Percentiles rank a stretch among this genome's conserved stretches.
phyloP scores from a whole-genome alignment of 352 stramenopile species.

The Globisporangium abappressorium region DNA sequence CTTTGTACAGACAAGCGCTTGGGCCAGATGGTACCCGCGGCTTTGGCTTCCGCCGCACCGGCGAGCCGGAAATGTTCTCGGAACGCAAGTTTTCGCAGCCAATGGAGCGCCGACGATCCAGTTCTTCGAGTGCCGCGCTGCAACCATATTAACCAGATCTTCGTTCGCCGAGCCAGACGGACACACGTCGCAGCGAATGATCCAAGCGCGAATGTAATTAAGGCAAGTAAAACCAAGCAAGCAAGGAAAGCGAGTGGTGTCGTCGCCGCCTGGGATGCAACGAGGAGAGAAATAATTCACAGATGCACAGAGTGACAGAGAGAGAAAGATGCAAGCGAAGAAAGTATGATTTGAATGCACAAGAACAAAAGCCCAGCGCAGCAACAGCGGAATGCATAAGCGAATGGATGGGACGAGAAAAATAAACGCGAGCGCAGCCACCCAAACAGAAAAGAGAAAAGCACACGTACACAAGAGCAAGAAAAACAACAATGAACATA shows the following conservation, averaged over 20 bases:
- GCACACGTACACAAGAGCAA: neutral
- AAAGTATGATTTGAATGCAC: slow-evolving; percentile 11
- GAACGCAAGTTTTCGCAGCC: slow-evolving; percentile 49
- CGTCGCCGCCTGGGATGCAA: neutral
- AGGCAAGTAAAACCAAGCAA: slow-evolving; percentile 8
- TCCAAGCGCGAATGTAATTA: neutral
- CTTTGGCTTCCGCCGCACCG: slow-evolving; percentile 71
- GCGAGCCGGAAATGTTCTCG: slow-evolving; percentile 58
- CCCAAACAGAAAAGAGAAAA: slow-evolving; percentile 3
- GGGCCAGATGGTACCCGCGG: slow-evolving; percentile 76
- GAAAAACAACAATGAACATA: slow-evolving; percentile 7
- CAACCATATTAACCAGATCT: slow-evolving; percentile 20
- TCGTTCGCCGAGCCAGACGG: neutral
- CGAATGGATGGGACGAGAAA: slow-evolving; percentile 4
- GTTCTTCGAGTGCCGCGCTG: slow-evolving; percentile 47
- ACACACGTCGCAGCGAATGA: neutral
- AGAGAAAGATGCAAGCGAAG: slow-evolving; percentile 1
- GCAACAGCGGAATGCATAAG: neutral
- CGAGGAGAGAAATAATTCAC: neutral
- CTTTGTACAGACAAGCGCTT: slow-evolving; percentile 72
- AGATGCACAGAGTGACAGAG: neutral
- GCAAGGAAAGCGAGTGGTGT: neutral
- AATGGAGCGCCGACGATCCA: slow-evolving; percentile 71
- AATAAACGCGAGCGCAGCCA: slow-evolving; percentile 3
- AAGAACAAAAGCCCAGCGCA: slow-evolving; percentile 1